Percentiles rank a stretch among this genome's conserved stretches.
These are phyloP conservation scores for Discostella stelligeroides DNA, from an alignment of 108 stramenopile genomes.

Conservation along the genomic window DNA sequence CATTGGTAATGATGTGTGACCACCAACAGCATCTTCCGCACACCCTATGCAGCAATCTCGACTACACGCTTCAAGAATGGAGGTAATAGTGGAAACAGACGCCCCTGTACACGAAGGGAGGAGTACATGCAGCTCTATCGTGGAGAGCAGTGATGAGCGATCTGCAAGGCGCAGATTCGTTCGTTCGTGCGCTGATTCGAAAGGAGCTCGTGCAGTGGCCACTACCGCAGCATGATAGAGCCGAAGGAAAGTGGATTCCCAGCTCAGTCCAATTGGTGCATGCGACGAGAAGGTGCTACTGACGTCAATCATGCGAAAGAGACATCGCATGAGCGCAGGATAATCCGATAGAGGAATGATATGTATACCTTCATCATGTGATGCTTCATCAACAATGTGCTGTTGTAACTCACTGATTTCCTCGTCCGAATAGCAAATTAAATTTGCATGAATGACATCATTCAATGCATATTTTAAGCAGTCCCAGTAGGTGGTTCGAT, in stretches of 20 bases:
- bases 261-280: slow-evolving; percentile 4
- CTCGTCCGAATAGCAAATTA: slow-evolving; percentile 18
- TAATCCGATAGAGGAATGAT: slow-evolving; percentile 43
- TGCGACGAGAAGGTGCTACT: background rate
- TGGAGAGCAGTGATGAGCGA: slow-evolving; percentile 23
- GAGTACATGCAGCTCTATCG: slow-evolving; percentile 42
- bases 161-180: slow-evolving; percentile 4
- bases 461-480: slow-evolving; percentile 27
- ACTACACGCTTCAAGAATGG: slow-evolving; percentile 28
- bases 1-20: background rate
- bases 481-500: slow-evolving; percentile 26
- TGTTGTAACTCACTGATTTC: background rate
- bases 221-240: slow-evolving; percentile 39
- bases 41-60: slow-evolving; percentile 30
- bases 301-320: slow-evolving; percentile 37
- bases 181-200: background rate
- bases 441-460: slow-evolving; percentile 29
- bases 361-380: slow-evolving; percentile 22
- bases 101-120: slow-evolving; percentile 38
- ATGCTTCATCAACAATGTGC: slow-evolving; percentile 11
- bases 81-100: slow-evolving; percentile 23
- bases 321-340: slow-evolving; percentile 41
- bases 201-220: slow-evolving; percentile 11
- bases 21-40: slow-evolving; percentile 2
- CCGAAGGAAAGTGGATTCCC: slow-evolving; percentile 36